Evolutionary conservation across 2,329 filamentous ascomycete species (phyloP).

Genomic region (Taxawa tesnikishii): DNA sequence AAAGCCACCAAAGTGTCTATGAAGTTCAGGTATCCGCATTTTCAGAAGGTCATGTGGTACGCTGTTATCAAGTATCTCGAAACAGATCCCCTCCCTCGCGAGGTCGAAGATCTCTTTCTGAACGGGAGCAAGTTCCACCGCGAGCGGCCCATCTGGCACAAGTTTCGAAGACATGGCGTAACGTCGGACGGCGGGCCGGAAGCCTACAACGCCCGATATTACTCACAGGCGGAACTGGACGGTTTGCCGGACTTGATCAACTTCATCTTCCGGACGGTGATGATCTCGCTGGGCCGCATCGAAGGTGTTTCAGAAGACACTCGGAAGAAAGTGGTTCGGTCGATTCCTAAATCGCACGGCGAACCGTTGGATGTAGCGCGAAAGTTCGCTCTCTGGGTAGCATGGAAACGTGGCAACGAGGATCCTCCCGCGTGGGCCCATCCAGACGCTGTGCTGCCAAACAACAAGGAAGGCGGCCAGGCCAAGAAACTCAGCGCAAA

Average conservation of each 20-base stretch:
- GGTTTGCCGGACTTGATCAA: slow-evolving; percentile 46
- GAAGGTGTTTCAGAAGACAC: slow-evolving; percentile 48
- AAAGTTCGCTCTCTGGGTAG: slow-evolving; percentile 52
- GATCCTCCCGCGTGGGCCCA: slow-evolving; percentile 49
- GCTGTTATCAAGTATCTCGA: slow-evolving; percentile 51
- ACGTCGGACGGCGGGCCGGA: slow-evolving; percentile 38
- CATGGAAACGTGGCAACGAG: slow-evolving; percentile 56
- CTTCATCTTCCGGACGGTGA: slow-evolving; percentile 51
- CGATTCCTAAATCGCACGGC: slow-evolving; percentile 49
- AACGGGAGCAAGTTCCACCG: slow-evolving; percentile 45
- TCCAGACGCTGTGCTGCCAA: slow-evolving; percentile 41
- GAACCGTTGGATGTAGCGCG: slow-evolving; percentile 49
- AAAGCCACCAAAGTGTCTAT: slow-evolving; percentile 53
- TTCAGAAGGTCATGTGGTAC: slow-evolving; percentile 60
- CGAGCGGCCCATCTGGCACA: slow-evolving; percentile 43
- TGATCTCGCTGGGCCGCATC: slow-evolving; percentile 48
- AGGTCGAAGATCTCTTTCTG: slow-evolving; percentile 42
- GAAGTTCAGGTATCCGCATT: slow-evolving; percentile 56
- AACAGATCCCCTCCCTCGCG: slow-evolving; percentile 49
- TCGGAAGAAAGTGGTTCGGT: slow-evolving; percentile 47
- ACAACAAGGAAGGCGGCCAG: slow-evolving; percentile 32
- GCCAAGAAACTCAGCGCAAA: slow-evolving; percentile 42
- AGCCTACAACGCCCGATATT: slow-evolving; percentile 48
- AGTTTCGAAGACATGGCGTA: slow-evolving; percentile 41
- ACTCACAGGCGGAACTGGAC: slow-evolving; percentile 49